phyloP scores from a whole-genome alignment of 805 yeast genomes.

The Kazachstania psychrophila region DNA sequence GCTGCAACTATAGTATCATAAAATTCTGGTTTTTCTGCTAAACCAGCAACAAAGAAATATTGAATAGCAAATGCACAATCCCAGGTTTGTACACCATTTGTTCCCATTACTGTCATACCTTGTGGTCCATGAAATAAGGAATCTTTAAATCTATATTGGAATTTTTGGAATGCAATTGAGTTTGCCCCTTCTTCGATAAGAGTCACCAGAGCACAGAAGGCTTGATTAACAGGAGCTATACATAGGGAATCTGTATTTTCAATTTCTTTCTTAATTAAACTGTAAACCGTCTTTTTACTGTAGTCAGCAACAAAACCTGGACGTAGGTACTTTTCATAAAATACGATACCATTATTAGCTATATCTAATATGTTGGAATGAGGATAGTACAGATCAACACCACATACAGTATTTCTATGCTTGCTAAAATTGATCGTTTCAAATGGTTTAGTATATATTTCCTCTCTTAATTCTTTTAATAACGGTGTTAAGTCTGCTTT shows the following conservation, averaged over 20 bases:
- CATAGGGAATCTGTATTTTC: constrained; percentile 70
- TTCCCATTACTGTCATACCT: constrained; percentile 92
- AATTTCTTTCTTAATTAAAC: constrained; percentile 62
- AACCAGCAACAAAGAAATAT: constrained; percentile 67
- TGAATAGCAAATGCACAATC: constrained; percentile 89
- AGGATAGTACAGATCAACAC: constrained; percentile 89
- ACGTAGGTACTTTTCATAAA: constrained; percentile 63
- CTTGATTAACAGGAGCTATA: constrained; percentile 91
- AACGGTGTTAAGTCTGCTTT: constrained; percentile 56
- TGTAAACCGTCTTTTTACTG: constrained; percentile 46
- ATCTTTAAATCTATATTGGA: constrained; percentile 59
- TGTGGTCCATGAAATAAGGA: constrained; percentile 75
- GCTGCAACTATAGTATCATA: constrained; percentile 54
- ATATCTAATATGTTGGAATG: constrained; percentile 61
- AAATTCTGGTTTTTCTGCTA: constrained; percentile 61
- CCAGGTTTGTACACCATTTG: constrained; percentile 97
- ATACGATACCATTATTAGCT: constrained; percentile 49
- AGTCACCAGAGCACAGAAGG: constrained; percentile 68
- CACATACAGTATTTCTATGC: constrained; percentile 79
- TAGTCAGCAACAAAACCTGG: constrained; percentile 60
- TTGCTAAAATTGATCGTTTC: constrained; percentile 56
- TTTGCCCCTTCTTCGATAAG: constrained; percentile 60
- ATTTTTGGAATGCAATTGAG: constrained; percentile 48
- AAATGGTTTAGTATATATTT: constrained; percentile 63
- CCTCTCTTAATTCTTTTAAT: constrained; percentile 56